These are phyloP conservation scores for Hypoxylon rickii DNA, from an alignment of 495 filamentous ascomycete species.

Conservation along the genomic window DNA sequence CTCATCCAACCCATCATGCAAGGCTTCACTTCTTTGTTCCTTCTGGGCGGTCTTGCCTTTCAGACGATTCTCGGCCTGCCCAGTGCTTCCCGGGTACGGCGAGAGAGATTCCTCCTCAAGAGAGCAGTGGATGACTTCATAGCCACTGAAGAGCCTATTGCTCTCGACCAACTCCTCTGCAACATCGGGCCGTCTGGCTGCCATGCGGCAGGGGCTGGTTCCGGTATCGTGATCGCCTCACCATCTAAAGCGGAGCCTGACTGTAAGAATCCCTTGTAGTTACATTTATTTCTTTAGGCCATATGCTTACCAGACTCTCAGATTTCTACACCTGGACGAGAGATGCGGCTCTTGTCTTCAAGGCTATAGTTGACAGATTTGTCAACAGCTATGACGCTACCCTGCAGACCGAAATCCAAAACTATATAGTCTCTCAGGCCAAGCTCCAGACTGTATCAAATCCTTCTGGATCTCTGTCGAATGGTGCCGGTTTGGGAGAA, in stretches of 20 bases:
- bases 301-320: slow-evolving; percentile 31
- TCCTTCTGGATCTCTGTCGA: slow-evolving; percentile 58
- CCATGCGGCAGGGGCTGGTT: slow-evolving; percentile 47
- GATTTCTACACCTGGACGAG: slow-evolving; percentile 74
- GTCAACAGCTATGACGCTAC: slow-evolving; percentile 54
- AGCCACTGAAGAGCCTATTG: slow-evolving; percentile 55
- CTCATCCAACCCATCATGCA: slow-evolving; percentile 49
- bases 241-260: slow-evolving; percentile 62
- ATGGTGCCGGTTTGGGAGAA: slow-evolving; percentile 61
- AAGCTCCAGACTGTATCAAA: slow-evolving; percentile 64
- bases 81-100: slow-evolving; percentile 35
- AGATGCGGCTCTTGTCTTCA: slow-evolving; percentile 68
- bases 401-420: slow-evolving; percentile 59
- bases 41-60: slow-evolving; percentile 52
- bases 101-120: slow-evolving; percentile 48
- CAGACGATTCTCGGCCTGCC: slow-evolving; percentile 52
- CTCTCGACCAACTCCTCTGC: slow-evolving; percentile 56
- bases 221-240: slow-evolving; percentile 65
- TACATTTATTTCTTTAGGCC: not conserved
- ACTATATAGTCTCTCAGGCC: slow-evolving; percentile 63
- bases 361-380: slow-evolving; percentile 63
- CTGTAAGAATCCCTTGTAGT: slow-evolving; percentile 50
- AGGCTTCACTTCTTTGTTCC: slow-evolving; percentile 49
- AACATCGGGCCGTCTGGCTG: slow-evolving; percentile 65
- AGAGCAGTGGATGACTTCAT: slow-evolving; percentile 61